Evolutionary conservation across 306 rosid species (phyloP).

Genomic region (Quercus ilex): DNA sequence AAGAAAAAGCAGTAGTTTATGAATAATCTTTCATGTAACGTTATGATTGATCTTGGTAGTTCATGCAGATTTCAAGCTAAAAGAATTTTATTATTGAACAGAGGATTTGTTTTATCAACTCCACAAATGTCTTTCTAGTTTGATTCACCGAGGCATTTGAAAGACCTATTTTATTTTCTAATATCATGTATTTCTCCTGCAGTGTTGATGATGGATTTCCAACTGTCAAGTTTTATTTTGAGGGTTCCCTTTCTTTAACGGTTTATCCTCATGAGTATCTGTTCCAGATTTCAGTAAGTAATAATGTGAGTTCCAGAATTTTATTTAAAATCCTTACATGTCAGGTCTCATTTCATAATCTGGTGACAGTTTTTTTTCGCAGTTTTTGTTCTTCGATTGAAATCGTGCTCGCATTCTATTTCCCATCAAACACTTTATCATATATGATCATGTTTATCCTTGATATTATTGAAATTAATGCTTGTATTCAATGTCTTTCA

Average conservation of each 20-base stretch:
- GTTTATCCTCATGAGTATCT: slow-evolving; percentile 74
- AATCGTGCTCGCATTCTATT: background rate
- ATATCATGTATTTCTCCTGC: slow-evolving; percentile 22
- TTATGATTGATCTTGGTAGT: background rate
- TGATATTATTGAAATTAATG: no score
- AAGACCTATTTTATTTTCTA: slow-evolving; percentile 13
- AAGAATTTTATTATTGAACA: no score
- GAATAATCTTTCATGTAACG: background rate
- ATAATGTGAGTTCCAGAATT: slow-evolving; percentile 19
- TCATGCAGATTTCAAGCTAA: background rate
- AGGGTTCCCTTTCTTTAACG: slow-evolving; percentile 43
- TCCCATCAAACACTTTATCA: no score
- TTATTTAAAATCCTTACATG: background rate
- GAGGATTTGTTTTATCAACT: no score
- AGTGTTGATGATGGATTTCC: slow-evolving; percentile 79
- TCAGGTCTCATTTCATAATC: background rate
- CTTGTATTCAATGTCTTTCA: background rate
- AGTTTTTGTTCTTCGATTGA: background rate
- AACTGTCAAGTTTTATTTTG: slow-evolving; percentile 49
- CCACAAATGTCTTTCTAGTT: background rate
- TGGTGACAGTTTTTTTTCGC: background rate
- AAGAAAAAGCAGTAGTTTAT: background rate
- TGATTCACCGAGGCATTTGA: background rate
- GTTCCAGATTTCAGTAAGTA: slow-evolving; percentile 39
- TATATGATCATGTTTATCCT: no score